phyloP scores from a whole-genome alignment of 2,329 filamentous ascomycete species.

The Helicocarpus griseus region DNA sequence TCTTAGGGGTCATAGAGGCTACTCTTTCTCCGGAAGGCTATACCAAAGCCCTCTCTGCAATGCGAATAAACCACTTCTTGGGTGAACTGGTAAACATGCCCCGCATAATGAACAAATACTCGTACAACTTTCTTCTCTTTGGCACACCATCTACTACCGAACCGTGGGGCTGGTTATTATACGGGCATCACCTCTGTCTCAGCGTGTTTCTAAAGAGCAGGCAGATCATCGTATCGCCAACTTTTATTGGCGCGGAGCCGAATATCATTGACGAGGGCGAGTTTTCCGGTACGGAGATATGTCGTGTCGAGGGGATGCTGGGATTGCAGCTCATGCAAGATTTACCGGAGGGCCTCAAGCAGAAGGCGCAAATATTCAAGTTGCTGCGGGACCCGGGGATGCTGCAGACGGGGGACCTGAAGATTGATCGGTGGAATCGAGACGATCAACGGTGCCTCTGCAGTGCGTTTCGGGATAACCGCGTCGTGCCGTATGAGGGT shows the following conservation, averaged over 20 bases:
- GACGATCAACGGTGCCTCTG: slow-evolving; percentile 71
- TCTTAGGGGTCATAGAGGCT: slow-evolving; percentile 47
- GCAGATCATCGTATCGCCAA: slow-evolving; percentile 61
- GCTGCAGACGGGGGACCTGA: slow-evolving; percentile 41
- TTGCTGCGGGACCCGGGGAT: slow-evolving; percentile 55
- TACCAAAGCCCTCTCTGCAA: slow-evolving; percentile 56
- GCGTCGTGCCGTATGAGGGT: slow-evolving; percentile 65
- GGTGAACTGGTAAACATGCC: slow-evolving; percentile 56
- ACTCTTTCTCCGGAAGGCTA: slow-evolving; percentile 63
- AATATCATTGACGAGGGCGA: slow-evolving; percentile 61
- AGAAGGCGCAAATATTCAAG: slow-evolving; percentile 48
- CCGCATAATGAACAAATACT: slow-evolving; percentile 61
- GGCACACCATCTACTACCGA: slow-evolving; percentile 47
- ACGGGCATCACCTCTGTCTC: slow-evolving; percentile 70
- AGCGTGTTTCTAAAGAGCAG: slow-evolving; percentile 56
- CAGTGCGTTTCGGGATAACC: slow-evolving; percentile 70
- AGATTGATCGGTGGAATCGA: slow-evolving; percentile 61
- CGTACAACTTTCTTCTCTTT: slow-evolving; percentile 68
- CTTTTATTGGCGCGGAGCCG: slow-evolving; percentile 72
- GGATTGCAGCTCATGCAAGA: slow-evolving; percentile 63
- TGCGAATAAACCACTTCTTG: slow-evolving; percentile 67
- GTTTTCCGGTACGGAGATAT: slow-evolving; percentile 54
- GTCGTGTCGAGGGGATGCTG: slow-evolving; percentile 54
- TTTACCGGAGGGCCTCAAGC: slow-evolving; percentile 39
- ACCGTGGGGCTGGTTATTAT: slow-evolving; percentile 66